Conservation (phyloP, 2,329 filamentous ascomycete species). For the Ascochyta fabae region DNA sequence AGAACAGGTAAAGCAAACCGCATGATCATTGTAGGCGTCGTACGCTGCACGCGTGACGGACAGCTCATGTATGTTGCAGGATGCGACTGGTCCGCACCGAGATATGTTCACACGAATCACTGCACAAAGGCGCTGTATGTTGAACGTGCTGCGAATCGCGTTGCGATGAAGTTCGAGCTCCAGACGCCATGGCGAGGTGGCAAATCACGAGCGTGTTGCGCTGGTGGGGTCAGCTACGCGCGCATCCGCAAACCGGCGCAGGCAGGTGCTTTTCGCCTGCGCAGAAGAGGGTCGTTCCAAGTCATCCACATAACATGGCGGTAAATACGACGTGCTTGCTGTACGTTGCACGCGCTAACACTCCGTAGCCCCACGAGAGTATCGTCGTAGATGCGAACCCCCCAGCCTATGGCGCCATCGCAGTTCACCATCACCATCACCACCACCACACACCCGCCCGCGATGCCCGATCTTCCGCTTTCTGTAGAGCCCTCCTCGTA, state of each 20-base stretch:
- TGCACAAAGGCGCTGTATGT: not conserved
- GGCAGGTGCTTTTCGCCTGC: not conserved
- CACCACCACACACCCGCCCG: constrained; percentile 24
- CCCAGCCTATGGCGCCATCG: constrained; percentile 30
- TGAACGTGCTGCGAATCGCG: not conserved
- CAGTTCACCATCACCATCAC: constrained; percentile 23
- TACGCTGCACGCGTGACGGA: not conserved
- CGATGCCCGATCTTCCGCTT: constrained; percentile 16
- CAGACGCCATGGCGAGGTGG: not conserved
- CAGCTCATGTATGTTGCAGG: not conserved
- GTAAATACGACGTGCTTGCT: not conserved
- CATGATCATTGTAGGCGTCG: not conserved
- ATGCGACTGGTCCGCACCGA: not conserved
- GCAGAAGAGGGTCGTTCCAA: not conserved
- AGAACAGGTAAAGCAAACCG: not conserved
- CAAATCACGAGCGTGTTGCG: not conserved
- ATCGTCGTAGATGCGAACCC: constrained; percentile 23
- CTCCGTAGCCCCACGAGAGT: constrained; percentile 6
- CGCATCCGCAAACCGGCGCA: not conserved
- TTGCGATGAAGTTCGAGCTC: not conserved
- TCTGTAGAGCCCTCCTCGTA: constrained; percentile 22
- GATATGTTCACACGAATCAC: not conserved
- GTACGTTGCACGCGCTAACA: not conserved
- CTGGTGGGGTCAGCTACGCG: not conserved
- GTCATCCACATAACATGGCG: constrained; percentile 8